Base-by-base conservation (phyloP, 257 asterid genomes). In the Capsicum rhomboideum region DNA sequence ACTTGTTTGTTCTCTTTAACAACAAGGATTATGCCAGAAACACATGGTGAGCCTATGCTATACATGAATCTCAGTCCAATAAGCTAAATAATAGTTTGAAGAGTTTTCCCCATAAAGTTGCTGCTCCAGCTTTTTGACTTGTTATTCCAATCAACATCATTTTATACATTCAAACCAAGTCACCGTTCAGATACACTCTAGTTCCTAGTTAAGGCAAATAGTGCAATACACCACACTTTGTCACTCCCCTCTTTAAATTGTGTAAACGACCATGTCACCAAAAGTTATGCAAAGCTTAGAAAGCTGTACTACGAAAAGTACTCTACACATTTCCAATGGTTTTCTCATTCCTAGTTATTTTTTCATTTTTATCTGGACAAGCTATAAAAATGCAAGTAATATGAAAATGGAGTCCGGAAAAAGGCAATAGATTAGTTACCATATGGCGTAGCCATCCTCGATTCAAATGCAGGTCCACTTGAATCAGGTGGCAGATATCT, bases 361-460 rank as follows among this genome's bases (percentile, higher is more conserved):
- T 34, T 2, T 53, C 59, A 53, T 53, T 64, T 34, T 64, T 29
- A 64, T 64, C 5, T 6, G 84, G n/a, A 82, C 7, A 52, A 85
- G 74, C 85, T 63, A 75, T 16, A 52, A 29, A 82, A 49, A 54
- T 34, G 80, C 23, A 79, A 18, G 44, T 10, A 21, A 52, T 2
- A 6, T 14, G 26, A 50, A 50, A 9, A 16, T 52, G 80, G 37
- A 6, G 14, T 12, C 28, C 2, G 44, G 46, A 23, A 86, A 58
- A 17, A 40, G 29, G 59, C 6, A 54, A 81, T 16, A 21, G 11
- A 31, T 21, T 44, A 69, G 50, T 50, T 64, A 87, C 90, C 88
- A 71, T 85, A 79, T 37, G 82, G 52, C 68, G 82, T 52, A 31
- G 84, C 68, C 21, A 66, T 11, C 26, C 58, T 21, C 26, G 82